Evolutionary conservation across 208 protist species (phyloP), one percentile per base, ranked within the genome.

Genomic region (Herpetomonas tarakana): DNA sequence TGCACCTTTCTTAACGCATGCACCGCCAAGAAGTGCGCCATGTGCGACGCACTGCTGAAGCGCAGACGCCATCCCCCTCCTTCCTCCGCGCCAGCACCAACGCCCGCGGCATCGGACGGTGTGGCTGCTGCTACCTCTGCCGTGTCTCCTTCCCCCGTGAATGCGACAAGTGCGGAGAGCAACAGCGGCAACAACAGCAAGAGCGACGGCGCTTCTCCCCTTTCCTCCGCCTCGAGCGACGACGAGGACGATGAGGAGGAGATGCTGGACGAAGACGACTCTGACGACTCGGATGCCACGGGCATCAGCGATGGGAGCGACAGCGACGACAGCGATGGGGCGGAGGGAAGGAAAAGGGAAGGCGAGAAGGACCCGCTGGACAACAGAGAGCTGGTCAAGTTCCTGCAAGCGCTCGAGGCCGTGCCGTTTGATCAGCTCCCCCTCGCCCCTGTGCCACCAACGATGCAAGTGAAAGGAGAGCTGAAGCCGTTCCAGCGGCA

Each of bases 401-500:
- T 86, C 38, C 44, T 89, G n/a, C 68, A 81, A 35, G 51, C 59
- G n/a, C 52, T 86, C 50, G 71, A 81, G 49, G 63, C 63, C 0
- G 68, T 74, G 28, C 61, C 67, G 44, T 71, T 71, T 19, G 78
- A 89, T 21, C 46, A 69, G 25, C 78, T 86, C 1, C 76, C 82
- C 0, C 52, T 59, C 29, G 78, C 82, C 0, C 53, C 61, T 0
- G 70, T 81, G 16, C 82, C 82, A 4, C 14, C 62, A 14, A 65
- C 75, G 35, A 86, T 89, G 82, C 52, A 25, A 21, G 52, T 58
- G 6, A 44, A 65, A 0, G 77, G 45, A 9, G 29, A 76, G 30
- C 69, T 92, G 54, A 62, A 59, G 0, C 81, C 78, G 0, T 87
- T 86, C 30, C 85, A 92, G 54, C 59, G 72, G 45, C 76, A 92